Base-by-base conservation (phyloP, 2,329 filamentous ascomycete genomes). In the Trichoderma asperellum region DNA sequence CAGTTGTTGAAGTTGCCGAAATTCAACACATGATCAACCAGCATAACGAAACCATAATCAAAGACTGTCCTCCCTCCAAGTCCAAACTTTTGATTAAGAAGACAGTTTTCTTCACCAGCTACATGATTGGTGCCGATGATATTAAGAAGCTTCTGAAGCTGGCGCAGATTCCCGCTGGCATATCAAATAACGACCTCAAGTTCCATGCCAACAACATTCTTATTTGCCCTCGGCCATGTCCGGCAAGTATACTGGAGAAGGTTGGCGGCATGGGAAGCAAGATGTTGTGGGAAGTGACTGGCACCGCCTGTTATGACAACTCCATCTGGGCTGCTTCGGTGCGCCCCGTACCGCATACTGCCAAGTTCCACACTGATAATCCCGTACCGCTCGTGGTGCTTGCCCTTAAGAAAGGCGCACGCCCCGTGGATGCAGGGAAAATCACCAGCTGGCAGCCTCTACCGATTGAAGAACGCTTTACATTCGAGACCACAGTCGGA, bases 61-160 rank as follows among this genome's bases (percentile, higher is more conserved):
- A 75, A 29, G 74, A 78, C 59, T 73, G 79, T 72, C 60, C 79
- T 53, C 70, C 74, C 18, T 79, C 79, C 32, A 79, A 78, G 59
- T 78, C 81, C 52, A 82, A 81, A 57, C 84, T 96, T 70, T 86
- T 88, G 73, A 93, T 99, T 77, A 93, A 92, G 79, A 94, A 94
- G 77, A 93, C 89, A 1, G 91, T 97, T 61, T 93, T 94, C 80
- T 97, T 95, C 81, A 97, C 96, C 1, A 93, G 93, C 61, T 98
- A 99, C 80, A 88, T 97, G 80, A 90, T 99, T 73, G 85, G 85
- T 52, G 84, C 88, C 59, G 83, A 87, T 32, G 92, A 96, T 78
- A 91, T 90, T 2, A 87, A 92, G 75, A 88, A 87, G 68, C 84
- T 98, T 47, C 86, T 92, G 68, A 86, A 87, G 6, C 85, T 97